Percentiles rank a stretch among this genome's conserved stretches.
phyloP scores from a whole-genome alignment of 2,329 filamentous ascomycete genomes.

The Graphilbum ipis-grandicollis region DNA sequence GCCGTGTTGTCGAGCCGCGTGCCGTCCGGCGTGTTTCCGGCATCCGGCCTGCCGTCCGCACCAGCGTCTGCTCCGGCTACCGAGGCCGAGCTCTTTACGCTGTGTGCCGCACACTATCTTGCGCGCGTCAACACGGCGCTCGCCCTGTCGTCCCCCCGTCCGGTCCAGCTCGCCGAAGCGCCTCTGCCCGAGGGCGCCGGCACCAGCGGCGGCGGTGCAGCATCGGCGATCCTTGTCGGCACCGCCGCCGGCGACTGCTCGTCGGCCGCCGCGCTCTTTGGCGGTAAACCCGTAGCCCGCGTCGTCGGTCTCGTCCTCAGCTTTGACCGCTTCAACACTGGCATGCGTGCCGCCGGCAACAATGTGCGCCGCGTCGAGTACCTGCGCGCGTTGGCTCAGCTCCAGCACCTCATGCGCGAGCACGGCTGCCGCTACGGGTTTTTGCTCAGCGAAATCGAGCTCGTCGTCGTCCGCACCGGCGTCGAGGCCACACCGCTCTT shows the following conservation, averaged over 20 bases:
- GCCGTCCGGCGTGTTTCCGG: constrained; percentile 37
- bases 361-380: constrained; percentile 81
- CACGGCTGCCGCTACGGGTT: constrained; percentile 88
- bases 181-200: not conserved
- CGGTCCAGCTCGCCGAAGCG: constrained; percentile 27
- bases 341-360: constrained; percentile 74
- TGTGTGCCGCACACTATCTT: constrained; percentile 64
- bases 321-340: constrained; percentile 89
- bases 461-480: constrained; percentile 76
- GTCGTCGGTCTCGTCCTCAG: constrained; percentile 61
- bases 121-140: constrained; percentile 78
- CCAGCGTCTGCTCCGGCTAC: constrained; percentile 45
- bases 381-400: constrained; percentile 66
- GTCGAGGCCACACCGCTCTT: constrained; percentile 58
- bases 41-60: constrained; percentile 24
- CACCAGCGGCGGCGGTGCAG: constrained; percentile 11
- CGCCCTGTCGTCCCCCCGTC: constrained; percentile 51
- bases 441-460: constrained; percentile 90
- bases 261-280: constrained; percentile 35
- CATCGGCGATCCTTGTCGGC: constrained; percentile 38
- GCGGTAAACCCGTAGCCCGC: constrained; percentile 27
- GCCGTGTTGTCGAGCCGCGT: constrained; percentile 56
- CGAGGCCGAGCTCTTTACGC: constrained; percentile 55
- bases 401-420: constrained; percentile 86
- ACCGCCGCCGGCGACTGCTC: constrained; percentile 38